Evolutionary conservation across 2,329 filamentous ascomycete species (phyloP).

Genomic region (Dactylellina sp.): DNA sequence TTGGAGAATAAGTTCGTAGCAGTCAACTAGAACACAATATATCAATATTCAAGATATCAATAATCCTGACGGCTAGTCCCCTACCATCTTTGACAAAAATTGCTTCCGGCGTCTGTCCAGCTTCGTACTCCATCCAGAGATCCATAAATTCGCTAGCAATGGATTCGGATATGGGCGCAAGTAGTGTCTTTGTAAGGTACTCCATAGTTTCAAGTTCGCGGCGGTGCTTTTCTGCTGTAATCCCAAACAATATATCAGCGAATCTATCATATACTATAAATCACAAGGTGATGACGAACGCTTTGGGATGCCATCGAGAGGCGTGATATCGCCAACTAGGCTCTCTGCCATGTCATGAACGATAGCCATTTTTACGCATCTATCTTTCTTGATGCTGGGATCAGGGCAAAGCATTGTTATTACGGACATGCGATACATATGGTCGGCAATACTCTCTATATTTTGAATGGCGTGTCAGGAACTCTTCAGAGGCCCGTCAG

Average conservation of each 20-base stretch:
- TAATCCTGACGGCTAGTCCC: not conserved
- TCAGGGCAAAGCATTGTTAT: slow-evolving; percentile 88
- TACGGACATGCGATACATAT: slow-evolving; percentile 99
- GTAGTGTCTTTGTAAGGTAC: slow-evolving; percentile 79
- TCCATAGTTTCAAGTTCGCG: slow-evolving; percentile 92
- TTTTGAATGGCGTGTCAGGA: no score
- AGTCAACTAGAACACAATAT: slow-evolving; percentile 73
- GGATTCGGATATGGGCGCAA: slow-evolving; percentile 81
- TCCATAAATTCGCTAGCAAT: slow-evolving; percentile 78
- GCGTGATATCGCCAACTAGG: slow-evolving; percentile 95
- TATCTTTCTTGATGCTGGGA: slow-evolving; percentile 78
- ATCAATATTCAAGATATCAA: not conserved
- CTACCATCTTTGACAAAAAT: slow-evolving; percentile 84
- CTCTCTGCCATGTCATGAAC: slow-evolving; percentile 98
- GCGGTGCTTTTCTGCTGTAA: slow-evolving; percentile 78
- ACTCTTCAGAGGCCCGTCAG: no score
- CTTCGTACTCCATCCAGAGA: slow-evolving; percentile 97
- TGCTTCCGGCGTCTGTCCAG: slow-evolving; percentile 82
- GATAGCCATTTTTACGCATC: slow-evolving; percentile 94
- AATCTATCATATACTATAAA: not conserved
- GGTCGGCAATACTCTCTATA: slow-evolving; percentile 88
- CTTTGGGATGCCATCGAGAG: slow-evolving; percentile 85
- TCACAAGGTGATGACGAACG: slow-evolving; percentile 39
- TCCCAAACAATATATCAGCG: slow-evolving; percentile 57
- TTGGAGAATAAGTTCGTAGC: slow-evolving; percentile 92